Conservation (phyloP, 305 asterid genomes). For the Solanum hybrid region DNA sequence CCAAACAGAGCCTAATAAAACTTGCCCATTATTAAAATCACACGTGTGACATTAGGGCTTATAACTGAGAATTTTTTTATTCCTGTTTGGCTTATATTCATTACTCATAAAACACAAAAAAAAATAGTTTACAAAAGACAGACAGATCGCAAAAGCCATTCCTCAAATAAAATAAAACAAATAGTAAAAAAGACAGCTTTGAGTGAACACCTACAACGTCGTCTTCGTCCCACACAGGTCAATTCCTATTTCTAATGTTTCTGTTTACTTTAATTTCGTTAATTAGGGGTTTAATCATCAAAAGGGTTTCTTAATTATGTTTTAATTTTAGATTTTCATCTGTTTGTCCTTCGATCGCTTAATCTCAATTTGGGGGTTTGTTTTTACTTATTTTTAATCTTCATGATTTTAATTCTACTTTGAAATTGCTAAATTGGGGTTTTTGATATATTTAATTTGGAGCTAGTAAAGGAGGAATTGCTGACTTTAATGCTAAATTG, state of each 20-base stretch:
- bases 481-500: background rate
- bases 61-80: background rate
- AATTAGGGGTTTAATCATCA: slow-evolving; percentile 6
- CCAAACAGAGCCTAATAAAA: slow-evolving; percentile 13
- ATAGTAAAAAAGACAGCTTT: slow-evolving; percentile 14
- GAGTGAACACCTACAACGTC: slow-evolving; percentile 23
- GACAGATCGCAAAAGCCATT: background rate
- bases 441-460: background rate
- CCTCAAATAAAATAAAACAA: slow-evolving; percentile 10
- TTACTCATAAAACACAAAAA: slow-evolving; percentile 9
- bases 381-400: background rate
- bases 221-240: slow-evolving; percentile 30
- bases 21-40: background rate
- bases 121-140: background rate
- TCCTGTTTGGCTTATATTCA: slow-evolving; percentile 37
- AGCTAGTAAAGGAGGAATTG: background rate
- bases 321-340: background rate
- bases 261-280: slow-evolving; percentile 14
- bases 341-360: background rate
- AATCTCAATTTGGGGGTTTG: background rate
- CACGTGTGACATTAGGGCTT: slow-evolving; percentile 14
- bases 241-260: slow-evolving; percentile 5
- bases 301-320: slow-evolving; percentile 10
- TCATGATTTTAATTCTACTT: background rate
- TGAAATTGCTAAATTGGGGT: background rate